Base-by-base conservation (phyloP, 2,329 filamentous ascomycete genomes). In the Talaromyces amestolkiae region DNA sequence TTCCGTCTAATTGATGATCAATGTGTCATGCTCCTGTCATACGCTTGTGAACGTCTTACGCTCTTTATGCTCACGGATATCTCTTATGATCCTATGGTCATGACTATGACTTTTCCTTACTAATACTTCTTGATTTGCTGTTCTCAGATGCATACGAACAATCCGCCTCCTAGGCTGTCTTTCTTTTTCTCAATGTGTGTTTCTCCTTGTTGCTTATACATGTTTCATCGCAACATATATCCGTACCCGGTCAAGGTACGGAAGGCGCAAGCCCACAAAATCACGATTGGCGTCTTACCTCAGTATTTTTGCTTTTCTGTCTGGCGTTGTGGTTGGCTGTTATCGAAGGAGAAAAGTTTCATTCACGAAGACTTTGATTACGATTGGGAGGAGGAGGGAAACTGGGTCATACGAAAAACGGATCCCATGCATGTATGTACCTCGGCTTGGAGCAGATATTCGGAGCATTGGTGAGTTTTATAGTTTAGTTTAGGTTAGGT, bases 41-140 rank as follows among this genome's bases (percentile, higher is more conserved):
- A 61, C 51, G 64, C 64, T 65, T 58, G 35, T 61, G 51, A 39
- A 63, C 39, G 61, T 47, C 61, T 54, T 45, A 63, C 61, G 61
- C 61, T 63, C 43, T 58, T 51, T 58, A 61, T 58, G 64, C 19
- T 37, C 22, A 51, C 35, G 62, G 53, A 49, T 41, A 59, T 49
- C 39, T 22, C n/a, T 51, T 39, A 66, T 27, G 59, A 58, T 41
- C 58, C 58, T 49, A 66, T 58, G 64, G 62, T 64, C 62, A 64
- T 64, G 62, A 64, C 62, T 39, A 64, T 64, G 62, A 64, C 62
- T 51, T 59, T 64, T 33, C 53, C 13, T 31, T 15, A 54, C 39
- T n/a, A 22, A 33, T 33, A 3, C 11, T 7, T 19, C 3, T 22
- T 35, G 17, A 15, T n/a, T 17, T 35, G 22, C 7, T 37, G 33